Evolutionary conservation across 1,284 basidiomycete species (phyloP).

Genomic region (Ustilago cynodontis): DNA sequence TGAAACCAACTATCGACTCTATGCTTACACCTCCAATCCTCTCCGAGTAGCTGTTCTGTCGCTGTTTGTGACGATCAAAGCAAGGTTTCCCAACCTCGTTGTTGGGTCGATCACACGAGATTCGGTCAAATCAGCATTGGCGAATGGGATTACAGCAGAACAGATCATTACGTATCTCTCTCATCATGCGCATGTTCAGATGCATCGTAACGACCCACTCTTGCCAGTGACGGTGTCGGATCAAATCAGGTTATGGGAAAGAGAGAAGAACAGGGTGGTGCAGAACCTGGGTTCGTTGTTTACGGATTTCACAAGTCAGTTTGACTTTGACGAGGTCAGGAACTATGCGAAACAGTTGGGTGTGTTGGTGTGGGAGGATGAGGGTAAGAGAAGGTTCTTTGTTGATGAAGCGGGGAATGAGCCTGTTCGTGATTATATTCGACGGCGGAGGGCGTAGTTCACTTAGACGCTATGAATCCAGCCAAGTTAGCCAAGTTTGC

Average conservation of each 20-base stretch:
- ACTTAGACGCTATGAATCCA: neutral
- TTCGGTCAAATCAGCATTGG: conserved; percentile 91
- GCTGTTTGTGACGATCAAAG: conserved; percentile 90
- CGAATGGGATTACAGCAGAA: conserved; percentile 94
- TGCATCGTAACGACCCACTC: conserved; percentile 92
- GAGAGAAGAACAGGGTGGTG: conserved; percentile 89
- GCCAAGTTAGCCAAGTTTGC: neutral
- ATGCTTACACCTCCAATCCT: conserved; percentile 97
- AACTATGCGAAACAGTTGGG: conserved; percentile 85
- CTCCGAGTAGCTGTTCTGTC: conserved; percentile 96
- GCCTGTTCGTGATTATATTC: conserved; percentile 60
- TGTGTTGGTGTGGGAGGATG: conserved; percentile 83
- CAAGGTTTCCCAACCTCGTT: conserved; percentile 94
- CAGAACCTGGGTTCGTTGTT: conserved; percentile 75
- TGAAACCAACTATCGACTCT: conserved; percentile 98
- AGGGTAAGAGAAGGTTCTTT: conserved; percentile 82
- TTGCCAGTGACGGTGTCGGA: conserved; percentile 96
- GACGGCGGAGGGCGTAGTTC: conserved; percentile 38
- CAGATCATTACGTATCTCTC: conserved; percentile 97
- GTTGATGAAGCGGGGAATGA: conserved; percentile 78
- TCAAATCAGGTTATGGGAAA: conserved; percentile 97
- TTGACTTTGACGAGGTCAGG: conserved; percentile 87
- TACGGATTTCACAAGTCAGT: conserved; percentile 84
- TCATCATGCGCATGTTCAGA: conserved; percentile 96
- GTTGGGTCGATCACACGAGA: conserved; percentile 94